Evolutionary conservation across 1,284 basidiomycete species (phyloP), one percentile per base, ranked within the genome.

Genomic region (Cryptococcus sp.): DNA sequence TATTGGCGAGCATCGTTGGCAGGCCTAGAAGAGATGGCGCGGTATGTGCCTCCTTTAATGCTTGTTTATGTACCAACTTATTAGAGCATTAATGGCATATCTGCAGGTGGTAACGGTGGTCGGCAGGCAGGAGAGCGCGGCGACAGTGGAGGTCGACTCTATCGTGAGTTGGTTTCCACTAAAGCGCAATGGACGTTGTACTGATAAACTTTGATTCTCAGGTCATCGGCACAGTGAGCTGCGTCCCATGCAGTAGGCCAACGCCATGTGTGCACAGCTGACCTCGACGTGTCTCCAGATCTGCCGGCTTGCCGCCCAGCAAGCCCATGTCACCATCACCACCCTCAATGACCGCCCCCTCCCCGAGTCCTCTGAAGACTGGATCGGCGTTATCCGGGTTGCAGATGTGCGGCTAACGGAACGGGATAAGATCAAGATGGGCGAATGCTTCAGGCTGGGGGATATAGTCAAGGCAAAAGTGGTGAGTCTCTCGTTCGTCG

Each of bases 331-430:
- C 11, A 87, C 89, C 1, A 93, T 98, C 63, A 85, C 87, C 38
- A 87, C 94, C 13, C 91, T 97, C 33, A 91, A 96, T 70, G 89
- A 88, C 18, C 81, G 88, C n/a, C 92, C 94, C 1, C 82, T 94
- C 24, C 87, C 91, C 21, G 81, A 83, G 42, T 67, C 68, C 6
- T 88, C 88, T n/a, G 91, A 94, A 77, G 93, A 98, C 64, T 98
- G 96, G 66, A 87, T 85, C 0, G 95, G 95, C 13, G 87, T 98
- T 8, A 89, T 98, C 57, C 85, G 95, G 36, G 81, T 85, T 4
- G 90, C 95, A 75, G 96, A 98, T 76, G 86, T 96, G n/a, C 79
- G 92, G 47, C 86, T 87, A 28, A 94, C 91, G 1, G 92, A 96
- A 71, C 90, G 91, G 68, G 91, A 95, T 79, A 89, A 87, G 73